Percentiles rank a stretch among this genome's conserved stretches.
Evolutionary conservation across 768 basidiomycete species (phyloP).

Genomic region (Amanita rimosa): DNA sequence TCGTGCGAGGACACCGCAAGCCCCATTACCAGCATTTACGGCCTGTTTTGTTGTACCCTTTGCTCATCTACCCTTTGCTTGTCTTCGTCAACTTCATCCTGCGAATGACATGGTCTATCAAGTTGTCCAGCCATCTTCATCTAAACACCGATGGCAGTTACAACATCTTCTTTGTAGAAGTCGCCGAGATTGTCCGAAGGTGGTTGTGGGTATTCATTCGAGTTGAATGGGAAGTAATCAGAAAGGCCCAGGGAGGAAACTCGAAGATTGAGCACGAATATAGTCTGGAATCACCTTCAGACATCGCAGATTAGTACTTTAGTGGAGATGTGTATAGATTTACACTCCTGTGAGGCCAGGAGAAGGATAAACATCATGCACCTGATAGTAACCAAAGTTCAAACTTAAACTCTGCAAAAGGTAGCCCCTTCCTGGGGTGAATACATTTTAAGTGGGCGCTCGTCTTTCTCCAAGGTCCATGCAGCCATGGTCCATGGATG

Average conservation of each 20-base stretch:
- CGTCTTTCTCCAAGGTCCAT: too few species aligned
- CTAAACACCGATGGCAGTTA: conserved; percentile 64
- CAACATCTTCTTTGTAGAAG: conserved; percentile 83
- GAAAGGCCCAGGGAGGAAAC: conserved; percentile 26
- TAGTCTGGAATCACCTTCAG: neutral
- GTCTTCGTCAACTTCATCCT: conserved; percentile 78
- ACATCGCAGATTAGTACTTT: neutral
- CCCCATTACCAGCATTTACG: conserved; percentile 48
- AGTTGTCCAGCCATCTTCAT: conserved; percentile 80
- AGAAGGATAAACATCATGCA: too few species aligned
- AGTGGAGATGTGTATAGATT: too few species aligned
- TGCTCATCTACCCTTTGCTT: conserved; percentile 74
- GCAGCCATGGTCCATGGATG: too few species aligned
- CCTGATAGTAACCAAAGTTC: too few species aligned
- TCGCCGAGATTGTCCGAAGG: conserved; percentile 77
- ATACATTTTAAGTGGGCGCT: too few species aligned
- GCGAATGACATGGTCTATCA: conserved; percentile 90
- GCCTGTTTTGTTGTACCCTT: conserved; percentile 62
- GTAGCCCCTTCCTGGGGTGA: too few species aligned
- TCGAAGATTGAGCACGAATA: conserved; percentile 11
- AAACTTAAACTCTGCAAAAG: too few species aligned
- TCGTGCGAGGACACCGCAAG: neutral
- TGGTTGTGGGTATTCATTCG: conserved; percentile 99
- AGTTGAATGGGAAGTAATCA: conserved; percentile 93
- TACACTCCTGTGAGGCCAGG: too few species aligned